phyloP scores from a whole-genome alignment of 2,329 filamentous ascomycete species.

The Nannizzia gypsea region DNA sequence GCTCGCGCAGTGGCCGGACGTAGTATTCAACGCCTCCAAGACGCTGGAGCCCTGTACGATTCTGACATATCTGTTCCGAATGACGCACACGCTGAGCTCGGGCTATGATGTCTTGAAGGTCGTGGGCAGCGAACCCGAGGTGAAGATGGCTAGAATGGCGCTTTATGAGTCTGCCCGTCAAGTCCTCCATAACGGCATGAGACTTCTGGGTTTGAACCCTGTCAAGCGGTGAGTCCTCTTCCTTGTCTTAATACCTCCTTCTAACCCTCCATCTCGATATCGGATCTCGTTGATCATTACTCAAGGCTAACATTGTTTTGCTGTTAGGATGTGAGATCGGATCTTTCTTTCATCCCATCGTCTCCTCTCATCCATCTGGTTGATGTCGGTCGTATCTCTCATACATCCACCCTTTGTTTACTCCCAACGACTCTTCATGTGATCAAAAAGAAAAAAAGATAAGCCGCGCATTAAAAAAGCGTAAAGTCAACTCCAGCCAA shows the following conservation, averaged over 20 bases:
- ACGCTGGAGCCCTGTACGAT: conserved; percentile 56
- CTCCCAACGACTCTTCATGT: background rate
- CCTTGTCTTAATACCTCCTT: background rate
- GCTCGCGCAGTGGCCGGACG: conserved; percentile 54
- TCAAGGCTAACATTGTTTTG: background rate
- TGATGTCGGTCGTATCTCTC: too few species aligned
- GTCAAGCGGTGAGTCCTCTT: conserved; percentile 40
- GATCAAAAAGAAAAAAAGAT: background rate
- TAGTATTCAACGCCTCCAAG: conserved; percentile 50
- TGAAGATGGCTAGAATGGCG: conserved; percentile 49
- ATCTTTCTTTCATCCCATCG: background rate
- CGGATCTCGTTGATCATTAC: background rate
- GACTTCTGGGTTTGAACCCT: conserved; percentile 52
- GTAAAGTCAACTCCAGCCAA: background rate
- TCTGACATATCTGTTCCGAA: conserved; percentile 56
- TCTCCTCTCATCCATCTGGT: background rate
- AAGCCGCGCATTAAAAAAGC: background rate
- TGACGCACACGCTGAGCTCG: conserved; percentile 50
- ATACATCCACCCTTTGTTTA: background rate
- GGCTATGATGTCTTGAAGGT: conserved; percentile 54
- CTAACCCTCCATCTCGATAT: background rate
- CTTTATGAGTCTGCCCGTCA: conserved; percentile 52
- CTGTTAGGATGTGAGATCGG: background rate
- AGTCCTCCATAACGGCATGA: conserved; percentile 56
- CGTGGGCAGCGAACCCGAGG: conserved; percentile 46